A percentile compares a stretch with the other conserved stretches of the same genome.
Conservation (phyloP, 148 eudicot species). For the Diospyros kaki region DNA sequence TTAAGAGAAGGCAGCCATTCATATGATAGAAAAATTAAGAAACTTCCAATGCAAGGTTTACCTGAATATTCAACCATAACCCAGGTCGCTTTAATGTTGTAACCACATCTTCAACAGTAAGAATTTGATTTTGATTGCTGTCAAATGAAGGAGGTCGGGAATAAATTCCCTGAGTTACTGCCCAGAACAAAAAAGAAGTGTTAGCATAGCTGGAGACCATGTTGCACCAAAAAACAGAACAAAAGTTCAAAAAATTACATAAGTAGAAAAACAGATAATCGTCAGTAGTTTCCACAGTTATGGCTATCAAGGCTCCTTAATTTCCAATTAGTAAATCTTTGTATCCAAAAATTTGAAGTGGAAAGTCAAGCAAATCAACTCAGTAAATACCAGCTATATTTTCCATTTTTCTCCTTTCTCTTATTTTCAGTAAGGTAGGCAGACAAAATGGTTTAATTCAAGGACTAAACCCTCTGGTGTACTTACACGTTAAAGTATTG, state of each 20-base stretch:
- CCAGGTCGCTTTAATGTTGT: constrained; percentile 37
- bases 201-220: neutral
- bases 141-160: constrained; percentile 50
- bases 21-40: neutral
- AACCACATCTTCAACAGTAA: constrained; percentile 44
- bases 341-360: neutral
- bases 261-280: neutral
- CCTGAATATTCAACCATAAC: constrained; percentile 77
- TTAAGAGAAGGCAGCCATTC: neutral
- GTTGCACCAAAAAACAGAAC: neutral
- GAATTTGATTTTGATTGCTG: constrained; percentile 26
- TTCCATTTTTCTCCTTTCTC: neutral
- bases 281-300: too few relatives aligned
- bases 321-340: neutral
- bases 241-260: neutral
- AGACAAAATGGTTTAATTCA: neutral
- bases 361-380: neutral
- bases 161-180: constrained; percentile 58
- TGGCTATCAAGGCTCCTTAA: neutral
- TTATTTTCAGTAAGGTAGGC: too few relatives aligned
- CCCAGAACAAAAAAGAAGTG: neutral
- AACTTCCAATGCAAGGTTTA: constrained; percentile 17
- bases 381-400: neutral
- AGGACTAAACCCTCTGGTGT: neutral
- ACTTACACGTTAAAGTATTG: too few relatives aligned